Base-by-base conservation (phyloP, 1,284 basidiomycete species). In the Ceratobasidium sp. region DNA sequence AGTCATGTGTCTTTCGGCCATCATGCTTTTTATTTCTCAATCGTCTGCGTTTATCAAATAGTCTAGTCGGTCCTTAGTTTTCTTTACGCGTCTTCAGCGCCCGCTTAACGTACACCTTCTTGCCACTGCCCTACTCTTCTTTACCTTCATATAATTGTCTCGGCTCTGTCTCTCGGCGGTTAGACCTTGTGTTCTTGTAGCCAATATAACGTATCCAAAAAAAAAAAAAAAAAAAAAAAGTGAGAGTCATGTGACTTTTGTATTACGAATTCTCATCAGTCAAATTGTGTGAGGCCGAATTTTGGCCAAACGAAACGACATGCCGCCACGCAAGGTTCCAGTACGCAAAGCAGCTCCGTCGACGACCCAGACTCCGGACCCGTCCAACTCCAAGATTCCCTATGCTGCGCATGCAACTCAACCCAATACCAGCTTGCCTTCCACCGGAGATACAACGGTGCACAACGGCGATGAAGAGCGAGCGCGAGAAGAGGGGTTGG, bases 401-500 rank as follows among this genome's bases (percentile, higher is more conserved):
- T n/a, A 32, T 6, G 35, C 35, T 32, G 17, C 52, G 3, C 5
- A 34, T 45, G 38, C 32, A 15, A 13, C 65, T 49, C 43, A 45
- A 17, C 42, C 64, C 1, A 29, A 25, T 1, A 12, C 65, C 8
- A 32, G 42, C 7, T 17, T 42, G 3, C 20, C 43, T 12, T 43
- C 65, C 32, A n/a, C 32, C 52, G 32, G 10, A n/a, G 7, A 13
- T 27, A 22, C 25, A 29, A 8, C 32, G 6, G 29, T 34, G 17
- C 15, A 45, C 3, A 53, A 56, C 40, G 40, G 40, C 20, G 54
- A 65, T 32, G 67, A 31, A 52, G 70, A 69, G 62, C 56, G 49
- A 58, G 58, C 55, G 35, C 69, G 52, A 20, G 80, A 79, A 56
- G 81, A 80, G 47, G 82, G 83, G 32, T 45, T 62, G 47, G 72